Evolutionary conservation across 2,329 filamentous ascomycete species (phyloP), one percentile per base, ranked within the genome.

Genomic region (Colletotrichum caudatum): DNA sequence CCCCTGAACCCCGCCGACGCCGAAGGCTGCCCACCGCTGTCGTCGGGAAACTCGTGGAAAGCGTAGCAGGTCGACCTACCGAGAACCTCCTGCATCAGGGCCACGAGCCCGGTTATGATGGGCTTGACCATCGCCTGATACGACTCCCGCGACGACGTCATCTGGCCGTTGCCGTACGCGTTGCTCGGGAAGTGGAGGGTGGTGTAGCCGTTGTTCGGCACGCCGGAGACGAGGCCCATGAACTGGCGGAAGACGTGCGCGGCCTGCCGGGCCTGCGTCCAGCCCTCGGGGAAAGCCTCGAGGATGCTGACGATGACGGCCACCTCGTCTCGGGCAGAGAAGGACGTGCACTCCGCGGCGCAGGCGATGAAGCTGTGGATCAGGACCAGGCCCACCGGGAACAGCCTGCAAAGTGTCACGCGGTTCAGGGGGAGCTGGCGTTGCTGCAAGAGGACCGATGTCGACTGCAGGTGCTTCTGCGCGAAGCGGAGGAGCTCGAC

Each of bases 341-440:
- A 79, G 1, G 80, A 72, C 1, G 74, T 39, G 53, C 70, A 69
- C 9, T 74, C 74, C 7, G 69, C 71, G 9, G 73, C 75, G 64
- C 76, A 77, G 69, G 81, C 80, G 72, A 84, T 76, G 46, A 84
- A 72, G 67, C 76, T 77, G 69, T 82, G 80, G 72, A 84, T 76
- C n/a, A 84, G 70, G 7, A 84, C 74, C 11, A 83, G 64, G 1
- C 78, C 78, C 14, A 83, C 78, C 11, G 82, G 81, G 7, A 84
- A 76, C 3, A 83, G 70, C 1, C 83, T 80, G 65, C 78, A 82
- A 2, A 85, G 74, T 0, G 83, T 84, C 2, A 84, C 78, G 26
- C 80, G 80, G 69, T 85, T 85, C 6, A 85, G 75, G 0, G 83
- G 83, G 1, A 85, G 76, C 66, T 84, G 82, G 1, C 81, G 79